Conservation (phyloP, 2,329 filamentous ascomycete genomes). For the Penicillium sp. region DNA sequence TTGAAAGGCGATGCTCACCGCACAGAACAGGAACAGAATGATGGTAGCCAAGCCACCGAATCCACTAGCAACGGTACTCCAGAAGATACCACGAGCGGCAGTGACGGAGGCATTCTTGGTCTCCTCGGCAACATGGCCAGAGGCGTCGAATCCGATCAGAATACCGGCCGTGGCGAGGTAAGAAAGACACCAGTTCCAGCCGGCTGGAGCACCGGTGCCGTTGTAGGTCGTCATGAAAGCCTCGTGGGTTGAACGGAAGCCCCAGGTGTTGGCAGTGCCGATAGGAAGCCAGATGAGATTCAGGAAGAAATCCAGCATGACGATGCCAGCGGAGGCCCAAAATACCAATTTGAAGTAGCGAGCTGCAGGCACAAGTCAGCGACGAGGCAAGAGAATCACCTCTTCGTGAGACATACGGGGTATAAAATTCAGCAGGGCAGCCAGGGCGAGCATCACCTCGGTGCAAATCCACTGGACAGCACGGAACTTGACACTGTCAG, state of each 20-base stretch:
- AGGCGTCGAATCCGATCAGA: conserved; percentile 60
- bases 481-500: conserved; percentile 55
- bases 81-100: conserved; percentile 60
- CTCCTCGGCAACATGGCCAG: conserved; percentile 60
- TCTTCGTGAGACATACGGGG: conserved; percentile 42
- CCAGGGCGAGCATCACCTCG: conserved; percentile 52
- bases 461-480: conserved; percentile 61
- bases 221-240: conserved; percentile 63
- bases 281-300: conserved; percentile 63
- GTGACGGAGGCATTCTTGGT: conserved; percentile 57
- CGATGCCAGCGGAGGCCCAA: conserved; percentile 50
- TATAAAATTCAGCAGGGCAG: conserved; percentile 51
- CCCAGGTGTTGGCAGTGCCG: conserved; percentile 54
- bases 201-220: conserved; percentile 53
- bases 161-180: conserved; percentile 61
- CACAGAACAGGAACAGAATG: conserved; percentile 60
- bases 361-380: conserved; percentile 15
- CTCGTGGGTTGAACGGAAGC: conserved; percentile 58
- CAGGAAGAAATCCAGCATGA: conserved; percentile 57
- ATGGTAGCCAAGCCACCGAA: conserved; percentile 56
- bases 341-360: conserved; percentile 43
- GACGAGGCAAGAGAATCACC: neutral
- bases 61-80: conserved; percentile 57
- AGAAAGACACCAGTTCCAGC: conserved; percentile 63
- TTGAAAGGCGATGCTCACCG: conserved; percentile 19